Base-by-base conservation (phyloP, 495 filamentous ascomycete genomes). In the Melanomma pulvis-pyrius region DNA sequence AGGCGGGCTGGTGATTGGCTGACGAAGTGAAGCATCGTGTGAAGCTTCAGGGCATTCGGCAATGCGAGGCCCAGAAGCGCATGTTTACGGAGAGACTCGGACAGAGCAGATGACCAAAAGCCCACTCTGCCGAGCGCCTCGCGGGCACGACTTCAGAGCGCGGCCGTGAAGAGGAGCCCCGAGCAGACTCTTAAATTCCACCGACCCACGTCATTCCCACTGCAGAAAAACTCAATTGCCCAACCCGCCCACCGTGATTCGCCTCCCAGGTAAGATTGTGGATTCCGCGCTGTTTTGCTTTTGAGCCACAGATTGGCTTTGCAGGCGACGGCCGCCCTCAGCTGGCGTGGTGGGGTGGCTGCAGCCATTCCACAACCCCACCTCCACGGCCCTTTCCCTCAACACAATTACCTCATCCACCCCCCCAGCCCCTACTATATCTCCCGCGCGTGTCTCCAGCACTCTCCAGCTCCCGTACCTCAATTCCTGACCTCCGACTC, bases 41-140 rank as follows among this genome's bases (percentile, higher is more conserved):
- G 51, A 67, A 44, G 47, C 41, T 30, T 67, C 39, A 59, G 49
- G 39, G 66, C 51, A 61, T 21, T 48, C 69, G 63, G 69, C 25
- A 63, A 57, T 36, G 24, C n/a, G 62, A 52, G 54, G 46, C 41
- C 26, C n/a, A 48, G 19, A 51, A 19, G 25, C 48, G 51, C 41
- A 21, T 44, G 55, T 25, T 50, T 39, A 56, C 66, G 67, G 67
- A 51, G 61, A 70, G 65, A 71, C 25, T 65, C 69, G 69, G 69
- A 44, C 54, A 57, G 36, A 15, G 41, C 15, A 19, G 57, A 59
- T 59, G 56, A 59, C 30, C 62, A 65, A 41, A 21, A 2, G 17
- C 50, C 44, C 56, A 6, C 50, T 59, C n/a, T 48, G 59, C 63
- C 68, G 64, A 67, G 64, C 64, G 62, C n/a, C 8, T 60, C 2